These are phyloP conservation scores for Melaleuca quinquenervia DNA, from an alignment of 345 rosid genomes.

Conservation along the genomic window DNA sequence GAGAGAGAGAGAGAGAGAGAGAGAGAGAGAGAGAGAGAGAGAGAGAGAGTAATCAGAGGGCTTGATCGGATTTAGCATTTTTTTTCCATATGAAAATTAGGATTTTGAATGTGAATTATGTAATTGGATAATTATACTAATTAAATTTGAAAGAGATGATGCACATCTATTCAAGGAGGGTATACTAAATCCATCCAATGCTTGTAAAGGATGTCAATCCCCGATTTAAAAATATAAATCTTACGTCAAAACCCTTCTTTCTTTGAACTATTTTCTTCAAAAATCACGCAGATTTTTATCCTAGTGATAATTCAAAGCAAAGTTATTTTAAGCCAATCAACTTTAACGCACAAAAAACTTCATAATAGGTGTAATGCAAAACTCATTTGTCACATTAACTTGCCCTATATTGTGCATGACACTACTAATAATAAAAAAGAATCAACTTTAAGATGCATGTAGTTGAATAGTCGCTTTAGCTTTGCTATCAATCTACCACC, in stretches of 20 bases:
- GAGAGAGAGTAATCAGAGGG: neutral
- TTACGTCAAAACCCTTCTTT: neutral
- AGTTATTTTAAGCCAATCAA: neutral
- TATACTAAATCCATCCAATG: neutral
- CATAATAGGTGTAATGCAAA: neutral
- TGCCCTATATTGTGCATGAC: neutral
- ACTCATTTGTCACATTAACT: neutral
- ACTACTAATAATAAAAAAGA: neutral
- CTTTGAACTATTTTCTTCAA: neutral
- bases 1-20: too few relatives aligned
- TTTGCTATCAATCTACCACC: neutral
- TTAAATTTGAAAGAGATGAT: neutral
- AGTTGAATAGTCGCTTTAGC: neutral
- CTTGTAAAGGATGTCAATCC: neutral
- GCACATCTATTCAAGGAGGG: neutral
- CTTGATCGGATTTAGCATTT: neutral
- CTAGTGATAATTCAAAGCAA: neutral
- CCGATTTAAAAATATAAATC: neutral
- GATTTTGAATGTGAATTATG: neutral
- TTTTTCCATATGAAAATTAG: neutral
- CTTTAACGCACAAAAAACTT: neutral
- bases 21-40: too few relatives aligned
- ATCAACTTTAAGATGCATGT: too few relatives aligned
- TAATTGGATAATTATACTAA: neutral
- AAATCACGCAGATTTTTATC: too few relatives aligned